phyloP scores from a whole-genome alignment of 805 yeast genomes.

The Candida ulmi region DNA sequence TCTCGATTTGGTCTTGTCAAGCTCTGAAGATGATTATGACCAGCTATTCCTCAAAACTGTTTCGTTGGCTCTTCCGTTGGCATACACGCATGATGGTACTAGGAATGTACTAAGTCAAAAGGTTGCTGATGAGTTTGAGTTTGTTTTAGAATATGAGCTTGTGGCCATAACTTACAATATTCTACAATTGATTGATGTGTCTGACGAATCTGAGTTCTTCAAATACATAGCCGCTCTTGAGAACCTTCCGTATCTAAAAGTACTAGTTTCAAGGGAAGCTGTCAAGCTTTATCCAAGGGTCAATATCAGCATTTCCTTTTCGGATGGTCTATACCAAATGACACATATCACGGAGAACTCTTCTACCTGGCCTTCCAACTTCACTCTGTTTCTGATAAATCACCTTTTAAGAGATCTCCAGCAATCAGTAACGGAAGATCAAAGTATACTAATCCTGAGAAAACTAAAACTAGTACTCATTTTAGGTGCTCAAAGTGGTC shows the following conservation, averaged over 20 bases:
- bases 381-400: slow-evolving; percentile 33
- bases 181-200: slow-evolving; percentile 35
- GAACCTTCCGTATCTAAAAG: not conserved
- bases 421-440: slow-evolving; percentile 17
- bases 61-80: slow-evolving; percentile 36
- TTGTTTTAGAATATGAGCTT: slow-evolving; percentile 15
- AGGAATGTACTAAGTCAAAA: slow-evolving; percentile 27
- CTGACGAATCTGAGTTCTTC: slow-evolving; percentile 21
- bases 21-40: not conserved
- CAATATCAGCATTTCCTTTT: slow-evolving; percentile 7
- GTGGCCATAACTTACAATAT: slow-evolving; percentile 31
- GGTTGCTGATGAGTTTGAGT: slow-evolving; percentile 12
- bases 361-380: slow-evolving; percentile 31
- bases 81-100: slow-evolving; percentile 35
- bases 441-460: slow-evolving; percentile 25
- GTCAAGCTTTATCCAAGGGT: slow-evolving; percentile 4
- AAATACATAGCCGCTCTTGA: slow-evolving; percentile 11
- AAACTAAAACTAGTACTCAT: slow-evolving; percentile 32
- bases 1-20: not conserved
- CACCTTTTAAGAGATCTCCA: slow-evolving; percentile 25
- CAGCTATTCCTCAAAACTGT: slow-evolving; percentile 29
- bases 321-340: slow-evolving; percentile 14
- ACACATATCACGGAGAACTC: slow-evolving; percentile 1
- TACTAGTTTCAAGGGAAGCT: slow-evolving; percentile 5
- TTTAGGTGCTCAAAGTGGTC: slow-evolving; percentile 19